phyloP scores from a whole-genome alignment of 1,284 basidiomycete species.

The Ganoderma lingzhi region DNA sequence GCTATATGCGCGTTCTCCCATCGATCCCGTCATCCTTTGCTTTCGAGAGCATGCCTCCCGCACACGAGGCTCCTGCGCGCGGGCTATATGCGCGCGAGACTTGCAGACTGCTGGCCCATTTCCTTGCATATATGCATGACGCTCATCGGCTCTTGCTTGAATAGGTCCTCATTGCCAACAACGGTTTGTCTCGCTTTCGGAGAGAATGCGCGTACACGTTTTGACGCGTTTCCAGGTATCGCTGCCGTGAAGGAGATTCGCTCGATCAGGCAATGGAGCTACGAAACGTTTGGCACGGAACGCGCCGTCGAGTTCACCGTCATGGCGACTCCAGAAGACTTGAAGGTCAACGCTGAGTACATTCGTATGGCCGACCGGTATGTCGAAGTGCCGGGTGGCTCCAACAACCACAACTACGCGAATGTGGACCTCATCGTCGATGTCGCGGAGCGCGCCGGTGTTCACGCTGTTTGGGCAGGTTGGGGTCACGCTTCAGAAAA shows the following conservation, averaged over 20 bases:
- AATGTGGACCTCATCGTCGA: constrained; percentile 99
- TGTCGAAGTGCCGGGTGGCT: constrained; percentile 97
- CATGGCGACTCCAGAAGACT: constrained; percentile 99
- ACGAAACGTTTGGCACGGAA: constrained; percentile 98
- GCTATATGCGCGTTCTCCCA: constrained; percentile 7
- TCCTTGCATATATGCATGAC: background rate
- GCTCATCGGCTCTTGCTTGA: constrained; percentile 17
- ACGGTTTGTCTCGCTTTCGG: constrained; percentile 60
- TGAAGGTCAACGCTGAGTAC: constrained; percentile 99
- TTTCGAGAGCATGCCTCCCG: constrained; percentile 11
- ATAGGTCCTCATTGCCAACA: constrained; percentile 96
- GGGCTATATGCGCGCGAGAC: constrained; percentile 9
- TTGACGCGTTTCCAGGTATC: constrained; percentile 69
- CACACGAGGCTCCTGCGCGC: constrained; percentile 11
- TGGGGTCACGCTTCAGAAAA: constrained; percentile 99
- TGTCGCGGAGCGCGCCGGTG: constrained; percentile 95
- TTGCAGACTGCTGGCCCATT: background rate
- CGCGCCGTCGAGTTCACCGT: constrained; percentile 98
- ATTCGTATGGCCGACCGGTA: constrained; percentile 99
- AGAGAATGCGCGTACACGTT: background rate
- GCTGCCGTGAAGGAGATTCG: constrained; percentile 99
- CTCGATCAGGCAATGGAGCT: constrained; percentile 99
- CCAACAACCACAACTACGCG: constrained; percentile 99
- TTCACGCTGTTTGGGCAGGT: constrained; percentile 99
- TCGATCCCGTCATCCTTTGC: background rate